Conservation (phyloP, 225 moss, liverwort and hornwort genomes). For the Sphagnum tenellum region DNA sequence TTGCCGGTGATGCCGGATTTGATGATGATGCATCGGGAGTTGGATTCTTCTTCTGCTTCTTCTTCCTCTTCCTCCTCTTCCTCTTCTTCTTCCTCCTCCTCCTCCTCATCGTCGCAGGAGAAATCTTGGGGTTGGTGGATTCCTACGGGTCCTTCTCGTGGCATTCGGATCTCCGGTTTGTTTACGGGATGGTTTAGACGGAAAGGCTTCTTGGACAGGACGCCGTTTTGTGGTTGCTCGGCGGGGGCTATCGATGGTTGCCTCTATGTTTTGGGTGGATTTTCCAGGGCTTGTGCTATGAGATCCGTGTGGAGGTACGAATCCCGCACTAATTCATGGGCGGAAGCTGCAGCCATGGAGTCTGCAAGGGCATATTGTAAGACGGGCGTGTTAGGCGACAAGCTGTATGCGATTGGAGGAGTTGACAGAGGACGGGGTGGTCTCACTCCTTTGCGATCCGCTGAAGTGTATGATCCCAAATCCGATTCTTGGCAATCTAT, state of each 20-base stretch:
- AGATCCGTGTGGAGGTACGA: constrained; percentile 90
- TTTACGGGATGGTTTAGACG: constrained; percentile 90
- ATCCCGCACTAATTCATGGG: constrained; percentile 75
- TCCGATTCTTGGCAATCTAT: constrained; percentile 84
- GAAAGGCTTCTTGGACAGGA: constrained; percentile 78
- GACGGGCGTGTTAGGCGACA: constrained; percentile 82
- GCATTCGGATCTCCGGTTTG: constrained; percentile 63
- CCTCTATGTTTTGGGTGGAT: constrained; percentile 81
- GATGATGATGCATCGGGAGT: constrained; percentile 37
- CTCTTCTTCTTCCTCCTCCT: no score
- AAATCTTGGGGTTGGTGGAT: constrained; percentile 69
- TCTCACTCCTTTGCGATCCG: constrained; percentile 83
- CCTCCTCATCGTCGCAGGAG: constrained; percentile 7
- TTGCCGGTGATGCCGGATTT: constrained; percentile 94
- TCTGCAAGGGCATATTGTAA: constrained; percentile 93
- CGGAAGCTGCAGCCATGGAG: constrained; percentile 76
- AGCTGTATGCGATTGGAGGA: constrained; percentile 86
- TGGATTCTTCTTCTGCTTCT: constrained; percentile 1
- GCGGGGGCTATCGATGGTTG: constrained; percentile 77
- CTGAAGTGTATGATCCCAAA: constrained; percentile 84
- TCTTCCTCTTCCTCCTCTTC: no score
- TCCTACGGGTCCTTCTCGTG: constrained; percentile 60
- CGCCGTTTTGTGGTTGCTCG: constrained; percentile 94
- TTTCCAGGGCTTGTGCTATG: constrained; percentile 88
- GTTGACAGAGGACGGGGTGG: constrained; percentile 89